phyloP scores from a whole-genome alignment of 257 asterid genomes.

The Eucommia ulmoides region DNA sequence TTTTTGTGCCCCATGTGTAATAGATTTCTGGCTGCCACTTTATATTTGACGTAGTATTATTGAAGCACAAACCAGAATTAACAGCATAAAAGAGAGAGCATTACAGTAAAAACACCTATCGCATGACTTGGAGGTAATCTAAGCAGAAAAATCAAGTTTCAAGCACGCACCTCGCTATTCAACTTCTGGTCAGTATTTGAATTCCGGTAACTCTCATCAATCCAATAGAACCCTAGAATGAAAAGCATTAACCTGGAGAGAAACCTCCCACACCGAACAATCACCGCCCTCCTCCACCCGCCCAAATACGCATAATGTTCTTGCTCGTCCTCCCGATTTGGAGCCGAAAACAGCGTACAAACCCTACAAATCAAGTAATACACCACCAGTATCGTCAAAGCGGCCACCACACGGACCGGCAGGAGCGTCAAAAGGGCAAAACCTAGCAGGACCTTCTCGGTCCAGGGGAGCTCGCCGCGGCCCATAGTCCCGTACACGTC shows the following conservation, averaged over 20 bases:
- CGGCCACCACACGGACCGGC: constrained; percentile 53
- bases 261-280: constrained; percentile 53
- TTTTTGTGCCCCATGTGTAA: too few relatives aligned
- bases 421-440: constrained; percentile 43
- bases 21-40: too few relatives aligned
- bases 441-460: constrained; percentile 47
- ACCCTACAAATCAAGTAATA: constrained; percentile 71
- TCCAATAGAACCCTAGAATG: constrained; percentile 75
- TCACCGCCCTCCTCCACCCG: constrained; percentile 77
- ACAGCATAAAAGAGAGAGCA: not conserved
- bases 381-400: constrained; percentile 31
- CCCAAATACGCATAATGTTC: constrained; percentile 90
- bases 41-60: too few relatives aligned
- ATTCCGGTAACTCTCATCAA: constrained; percentile 21
- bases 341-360: constrained; percentile 56
- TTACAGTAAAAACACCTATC: not conserved
- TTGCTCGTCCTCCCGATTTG: constrained; percentile 71
- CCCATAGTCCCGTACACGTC: constrained; percentile 87
- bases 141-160: not conserved
- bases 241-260: constrained; percentile 57
- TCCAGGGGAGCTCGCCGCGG: constrained; percentile 44
- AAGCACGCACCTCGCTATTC: constrained; percentile 30
- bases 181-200: constrained; percentile 15
- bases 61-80: too few relatives aligned
- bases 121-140: not conserved